Base-by-base conservation (phyloP, 2,329 filamentous ascomycete genomes). In the Fusarium cyanostomum region DNA sequence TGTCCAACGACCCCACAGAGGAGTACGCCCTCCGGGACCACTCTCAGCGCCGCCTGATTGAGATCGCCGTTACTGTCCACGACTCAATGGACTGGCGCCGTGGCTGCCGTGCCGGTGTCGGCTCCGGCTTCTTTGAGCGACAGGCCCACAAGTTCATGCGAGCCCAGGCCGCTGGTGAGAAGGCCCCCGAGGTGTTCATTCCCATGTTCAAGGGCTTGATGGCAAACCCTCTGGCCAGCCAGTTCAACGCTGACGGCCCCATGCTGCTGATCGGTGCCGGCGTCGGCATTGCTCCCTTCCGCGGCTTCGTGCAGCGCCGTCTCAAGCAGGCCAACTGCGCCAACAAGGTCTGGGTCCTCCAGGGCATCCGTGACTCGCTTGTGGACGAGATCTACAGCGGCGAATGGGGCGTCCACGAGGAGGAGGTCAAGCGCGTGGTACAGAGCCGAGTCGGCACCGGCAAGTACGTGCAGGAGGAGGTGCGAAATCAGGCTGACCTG, bases 121-220 rank as follows among this genome's bases (percentile, higher is more conserved):
- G 94, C 43, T 97, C 93, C 13, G 95, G 95, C 13, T 98, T 94
- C 80, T 90, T 99, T 71, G 94, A 98, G 78, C 88, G 92, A 28
- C 85, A 96, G 71, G 94, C 95, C 0, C 83, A 84, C 34, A 84
- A 85, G 65, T 91, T 91, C 73, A 84, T 94, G 68, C 84, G 85
- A 12, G 88, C 90, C 1, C 87, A 92, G 73, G 78, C 82, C 30
- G 78, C 82, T 3, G 90, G 89, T 42, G 81, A 84, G 52, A 76
- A 77, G 61, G 74, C 79, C 44, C 82, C 78, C 3, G 86, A 92
- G 66, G 73, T 98, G 13, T 88, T 92, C 68, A 82, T 98, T 6
- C 95, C 95, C 70, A 97, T 99, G 92, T 99, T 99, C 86, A 93
- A 96, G 72, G 95, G 95, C 1, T 83, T 99, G 38, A 99, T 99